Evolutionary conservation across 495 filamentous ascomycete species (phyloP).

Genomic region (Friedmanniomyces endolithicus): DNA sequence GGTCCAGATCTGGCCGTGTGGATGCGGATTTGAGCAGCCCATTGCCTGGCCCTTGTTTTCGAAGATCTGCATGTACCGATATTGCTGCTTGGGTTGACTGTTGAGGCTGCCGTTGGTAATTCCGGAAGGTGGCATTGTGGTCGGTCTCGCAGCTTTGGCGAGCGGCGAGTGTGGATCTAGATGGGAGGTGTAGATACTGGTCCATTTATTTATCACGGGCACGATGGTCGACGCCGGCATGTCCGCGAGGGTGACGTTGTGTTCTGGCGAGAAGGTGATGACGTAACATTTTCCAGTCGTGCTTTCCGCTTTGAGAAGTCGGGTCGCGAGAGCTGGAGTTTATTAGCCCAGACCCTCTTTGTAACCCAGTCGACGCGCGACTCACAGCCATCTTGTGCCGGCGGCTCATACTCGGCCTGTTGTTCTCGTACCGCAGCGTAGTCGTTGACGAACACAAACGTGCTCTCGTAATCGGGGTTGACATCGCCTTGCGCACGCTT

Average conservation of each 20-base stretch:
- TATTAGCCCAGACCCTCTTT: background rate
- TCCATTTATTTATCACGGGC: constrained; percentile 74
- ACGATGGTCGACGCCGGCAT: constrained; percentile 55
- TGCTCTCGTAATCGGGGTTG: constrained; percentile 77
- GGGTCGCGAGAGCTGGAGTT: constrained; percentile 51
- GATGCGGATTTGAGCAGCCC: constrained; percentile 98
- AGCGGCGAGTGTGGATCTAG: constrained; percentile 61
- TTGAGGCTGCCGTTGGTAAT: constrained; percentile 34
- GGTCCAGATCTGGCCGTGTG: constrained; percentile 93
- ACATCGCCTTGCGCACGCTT: constrained; percentile 75
- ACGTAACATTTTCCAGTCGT: constrained; percentile 97
- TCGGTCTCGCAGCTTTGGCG: constrained; percentile 35
- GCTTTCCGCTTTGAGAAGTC: constrained; percentile 70
- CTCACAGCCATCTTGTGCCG: constrained; percentile 40
- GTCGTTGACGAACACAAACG: constrained; percentile 95
- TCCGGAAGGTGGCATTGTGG: constrained; percentile 36
- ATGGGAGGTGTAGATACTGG: constrained; percentile 71
- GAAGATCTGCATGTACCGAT: constrained; percentile 97
- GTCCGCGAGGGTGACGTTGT: constrained; percentile 87
- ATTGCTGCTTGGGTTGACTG: constrained; percentile 56
- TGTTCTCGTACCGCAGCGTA: constrained; percentile 94
- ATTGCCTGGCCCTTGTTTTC: constrained; percentile 97
- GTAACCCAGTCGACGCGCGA: background rate
- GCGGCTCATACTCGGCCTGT: constrained; percentile 56
- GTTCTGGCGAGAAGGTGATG: constrained; percentile 77